Percentiles rank a stretch among this genome's conserved stretches.
phyloP scores from a whole-genome alignment of 2,329 filamentous ascomycete species.

The Fonsecaea erecta region DNA sequence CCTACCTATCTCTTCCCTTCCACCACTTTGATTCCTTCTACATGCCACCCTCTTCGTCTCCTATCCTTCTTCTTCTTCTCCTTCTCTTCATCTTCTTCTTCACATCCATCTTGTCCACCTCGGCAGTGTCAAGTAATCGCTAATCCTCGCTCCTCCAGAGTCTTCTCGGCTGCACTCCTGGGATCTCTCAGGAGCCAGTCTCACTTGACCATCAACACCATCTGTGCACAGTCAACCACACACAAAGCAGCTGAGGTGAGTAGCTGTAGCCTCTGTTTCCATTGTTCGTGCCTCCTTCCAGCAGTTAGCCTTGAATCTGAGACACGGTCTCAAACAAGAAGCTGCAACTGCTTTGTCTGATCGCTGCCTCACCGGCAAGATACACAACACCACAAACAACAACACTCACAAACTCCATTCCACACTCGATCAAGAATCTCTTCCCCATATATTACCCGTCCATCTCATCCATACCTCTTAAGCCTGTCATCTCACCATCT shows the following conservation, averaged over 20 bases:
- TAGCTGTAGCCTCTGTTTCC: background rate
- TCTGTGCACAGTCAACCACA: background rate
- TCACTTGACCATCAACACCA: background rate
- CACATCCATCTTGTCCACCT: background rate
- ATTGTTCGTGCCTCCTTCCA: background rate
- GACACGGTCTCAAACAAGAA: background rate
- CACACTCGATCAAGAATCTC: background rate
- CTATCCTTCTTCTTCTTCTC: background rate
- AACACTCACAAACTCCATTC: background rate
- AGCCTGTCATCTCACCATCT: background rate
- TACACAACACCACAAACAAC: constrained; percentile 12
- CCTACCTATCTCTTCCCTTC: background rate
- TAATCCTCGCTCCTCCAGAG: background rate
- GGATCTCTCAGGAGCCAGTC: background rate
- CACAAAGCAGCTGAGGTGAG: background rate
- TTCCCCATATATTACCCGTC: background rate
- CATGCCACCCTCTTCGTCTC: constrained; percentile 1
- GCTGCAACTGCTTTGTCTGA: constrained; percentile 4
- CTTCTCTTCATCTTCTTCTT: background rate
- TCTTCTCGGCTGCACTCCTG: background rate
- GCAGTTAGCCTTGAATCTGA: background rate
- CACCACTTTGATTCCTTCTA: background rate
- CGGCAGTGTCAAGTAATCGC: background rate
- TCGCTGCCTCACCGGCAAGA: constrained; percentile 9
- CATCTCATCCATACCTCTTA: background rate